Base-by-base conservation (phyloP, 306 rosid species). In the Astragalus glycyphyllos region DNA sequence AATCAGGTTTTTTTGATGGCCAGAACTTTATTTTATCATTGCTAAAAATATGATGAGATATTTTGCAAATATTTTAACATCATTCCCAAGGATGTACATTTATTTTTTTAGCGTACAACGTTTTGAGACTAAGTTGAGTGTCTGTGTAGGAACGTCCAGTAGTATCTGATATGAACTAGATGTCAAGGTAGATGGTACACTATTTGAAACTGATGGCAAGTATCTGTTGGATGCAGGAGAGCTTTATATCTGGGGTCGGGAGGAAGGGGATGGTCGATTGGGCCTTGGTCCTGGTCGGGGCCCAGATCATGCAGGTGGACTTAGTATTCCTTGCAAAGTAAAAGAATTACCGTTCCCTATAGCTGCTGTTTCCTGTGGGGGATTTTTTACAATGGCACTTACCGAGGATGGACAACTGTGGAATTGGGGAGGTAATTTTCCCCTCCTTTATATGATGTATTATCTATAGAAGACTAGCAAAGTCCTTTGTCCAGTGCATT, bases 251-350 rank as follows among this genome's bases (percentile, higher is more conserved):
- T 94, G 98, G 97, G 98, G 98, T 60, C 87, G 98, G 77, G 98
- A 94, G 65, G 97, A 90, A 84, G 97, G 93, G 48, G 97, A 94
- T 60, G 98, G 98, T 44, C 86, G 97, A 73, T 90, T 94, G 80
- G 98, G 97, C 56, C 92, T 94, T 69, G 98, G 98, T 81, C 96
- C 96, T 58, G 84, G 81, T 70, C 81, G 89, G 32, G 99, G 97
- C 61, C 96, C 97, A 70, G 86, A 89, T 75, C 95, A 91, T 40
- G 92, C 89, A 32, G 99, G 97, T 42, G 96, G 99, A 42, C 85
- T 86, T 74, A 87, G 97, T 74, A 79, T 80, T 72, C 96, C 97
- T 64, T 86, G 82, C 79, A 89, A 85, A 82, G 95, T 91, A 54
- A 85, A 71, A 75, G 92, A 86, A 75, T 82, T 91, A 72, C 88